Percentiles rank a stretch among this genome's conserved stretches.
Evolutionary conservation across 139 green algal genomes (phyloP).

Genomic region (Pseudopediastrum boryanum): DNA sequence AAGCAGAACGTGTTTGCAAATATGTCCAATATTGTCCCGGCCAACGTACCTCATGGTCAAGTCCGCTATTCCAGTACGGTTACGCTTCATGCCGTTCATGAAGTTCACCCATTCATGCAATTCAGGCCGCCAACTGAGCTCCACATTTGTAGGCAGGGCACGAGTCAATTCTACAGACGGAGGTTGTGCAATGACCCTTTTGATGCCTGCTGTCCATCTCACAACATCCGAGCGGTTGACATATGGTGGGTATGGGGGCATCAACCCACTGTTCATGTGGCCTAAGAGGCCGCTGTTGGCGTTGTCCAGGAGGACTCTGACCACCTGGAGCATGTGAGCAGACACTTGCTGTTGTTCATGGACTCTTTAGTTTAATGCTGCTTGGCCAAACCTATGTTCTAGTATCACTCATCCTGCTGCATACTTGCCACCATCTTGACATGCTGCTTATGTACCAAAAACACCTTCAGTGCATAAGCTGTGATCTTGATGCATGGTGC

Average conservation of each 20-base stretch:
- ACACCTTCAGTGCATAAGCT: too few relatives aligned
- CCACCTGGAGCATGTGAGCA: constrained; percentile 20
- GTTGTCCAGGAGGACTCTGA: constrained; percentile 32
- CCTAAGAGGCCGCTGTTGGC: constrained; percentile 7
- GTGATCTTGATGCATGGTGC: too few relatives aligned
- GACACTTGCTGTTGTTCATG: neutral
- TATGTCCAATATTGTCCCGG: too few relatives aligned
- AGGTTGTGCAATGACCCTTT: neutral
- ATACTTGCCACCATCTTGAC: too few relatives aligned
- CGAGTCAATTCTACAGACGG: constrained; percentile 14
- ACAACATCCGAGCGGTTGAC: constrained; percentile 6
- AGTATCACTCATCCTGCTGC: too few relatives aligned
- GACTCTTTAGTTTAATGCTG: neutral
- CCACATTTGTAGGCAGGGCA: constrained; percentile 15
- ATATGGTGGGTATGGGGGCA: constrained; percentile 7
- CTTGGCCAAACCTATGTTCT: neutral
- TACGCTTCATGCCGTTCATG: constrained; percentile 22
- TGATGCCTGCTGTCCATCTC: constrained; percentile 14
- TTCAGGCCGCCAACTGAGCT: constrained; percentile 18
- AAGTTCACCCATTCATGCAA: constrained; percentile 28
- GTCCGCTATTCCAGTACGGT: constrained; percentile 27
- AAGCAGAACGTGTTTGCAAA: too few relatives aligned
- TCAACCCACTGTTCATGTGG: constrained; percentile 10
- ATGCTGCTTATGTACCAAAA: too few relatives aligned
- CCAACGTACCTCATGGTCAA: constrained; percentile 24